phyloP scores from a whole-genome alignment of 2,329 filamentous ascomycete genomes.

The Diplocarpon rosae region DNA sequence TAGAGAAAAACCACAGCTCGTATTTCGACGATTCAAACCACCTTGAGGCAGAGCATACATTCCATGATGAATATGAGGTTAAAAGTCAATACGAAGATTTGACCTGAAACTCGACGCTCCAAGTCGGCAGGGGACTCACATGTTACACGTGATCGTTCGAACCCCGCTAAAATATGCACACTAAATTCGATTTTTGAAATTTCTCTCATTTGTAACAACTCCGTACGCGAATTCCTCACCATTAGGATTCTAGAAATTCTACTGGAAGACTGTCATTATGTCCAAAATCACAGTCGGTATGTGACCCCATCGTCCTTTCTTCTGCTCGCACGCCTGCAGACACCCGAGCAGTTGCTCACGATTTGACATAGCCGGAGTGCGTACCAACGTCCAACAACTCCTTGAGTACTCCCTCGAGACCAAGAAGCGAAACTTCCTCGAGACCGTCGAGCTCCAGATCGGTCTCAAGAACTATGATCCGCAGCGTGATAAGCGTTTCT shows the following conservation, averaged over 20 bases:
- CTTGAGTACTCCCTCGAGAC: conserved; percentile 90
- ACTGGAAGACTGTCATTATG: conserved; percentile 84
- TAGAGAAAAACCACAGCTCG: no score
- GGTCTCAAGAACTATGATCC: conserved; percentile 98
- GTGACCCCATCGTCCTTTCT: conserved; percentile 16
- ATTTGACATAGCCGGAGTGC: conserved; percentile 70
- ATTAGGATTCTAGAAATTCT: conserved; percentile 57
- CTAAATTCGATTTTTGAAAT: conserved; percentile 7
- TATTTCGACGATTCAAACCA: no score
- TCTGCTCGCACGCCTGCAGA: background rate
- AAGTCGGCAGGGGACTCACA: no score
- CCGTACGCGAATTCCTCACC: conserved; percentile 47
- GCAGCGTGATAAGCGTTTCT: conserved; percentile 99
- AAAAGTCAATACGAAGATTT: no score
- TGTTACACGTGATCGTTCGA: background rate
- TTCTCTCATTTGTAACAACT: conserved; percentile 7
- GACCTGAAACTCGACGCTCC: no score
- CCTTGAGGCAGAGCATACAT: no score
- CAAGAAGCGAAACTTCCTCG: conserved; percentile 98
- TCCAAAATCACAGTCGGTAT: conserved; percentile 74
- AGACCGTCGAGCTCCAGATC: conserved; percentile 87
- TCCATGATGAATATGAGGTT: no score
- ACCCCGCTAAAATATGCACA: conserved; percentile 6
- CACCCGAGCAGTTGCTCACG: conserved; percentile 12
- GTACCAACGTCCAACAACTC: conserved; percentile 84